Conservation (phyloP, 257 asterid genomes). For the Solanum tarijense region DNA sequence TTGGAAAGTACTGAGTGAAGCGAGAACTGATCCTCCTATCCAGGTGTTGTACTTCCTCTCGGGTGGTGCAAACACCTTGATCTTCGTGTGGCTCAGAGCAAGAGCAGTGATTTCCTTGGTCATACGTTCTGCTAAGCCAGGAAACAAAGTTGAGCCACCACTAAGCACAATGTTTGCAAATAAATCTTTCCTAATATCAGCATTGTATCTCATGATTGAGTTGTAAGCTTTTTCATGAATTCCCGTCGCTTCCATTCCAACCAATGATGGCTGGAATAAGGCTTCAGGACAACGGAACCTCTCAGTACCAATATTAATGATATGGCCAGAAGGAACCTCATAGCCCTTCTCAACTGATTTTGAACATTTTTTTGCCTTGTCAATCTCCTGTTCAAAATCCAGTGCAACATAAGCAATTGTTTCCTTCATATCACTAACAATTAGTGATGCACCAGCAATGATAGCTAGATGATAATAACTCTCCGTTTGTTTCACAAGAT, state of each 20-base stretch:
- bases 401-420: not conserved
- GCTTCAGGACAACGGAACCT: conserved; percentile 5
- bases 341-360: not conserved
- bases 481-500: not conserved
- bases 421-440: not conserved
- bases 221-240: not conserved
- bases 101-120: not conserved
- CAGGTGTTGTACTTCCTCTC: not conserved
- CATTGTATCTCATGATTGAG: not conserved
- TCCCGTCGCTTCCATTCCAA: not conserved
- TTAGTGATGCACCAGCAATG: not conserved
- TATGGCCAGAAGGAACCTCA: not conserved
- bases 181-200: not conserved
- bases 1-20: too few relatives aligned
- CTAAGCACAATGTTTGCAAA: not conserved
- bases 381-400: not conserved
- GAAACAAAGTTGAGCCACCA: not conserved
- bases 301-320: not conserved
- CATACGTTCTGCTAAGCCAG: not conserved
- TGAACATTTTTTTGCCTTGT: not conserved
- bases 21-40: not conserved
- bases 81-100: not conserved
- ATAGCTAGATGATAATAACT: not conserved
- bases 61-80: not conserved
- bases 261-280: conserved; percentile 6